These are phyloP conservation scores for Catenaria anguillulae DNA, from an alignment of 371 early-diverging fungal genomes.

Conservation along the genomic window DNA sequence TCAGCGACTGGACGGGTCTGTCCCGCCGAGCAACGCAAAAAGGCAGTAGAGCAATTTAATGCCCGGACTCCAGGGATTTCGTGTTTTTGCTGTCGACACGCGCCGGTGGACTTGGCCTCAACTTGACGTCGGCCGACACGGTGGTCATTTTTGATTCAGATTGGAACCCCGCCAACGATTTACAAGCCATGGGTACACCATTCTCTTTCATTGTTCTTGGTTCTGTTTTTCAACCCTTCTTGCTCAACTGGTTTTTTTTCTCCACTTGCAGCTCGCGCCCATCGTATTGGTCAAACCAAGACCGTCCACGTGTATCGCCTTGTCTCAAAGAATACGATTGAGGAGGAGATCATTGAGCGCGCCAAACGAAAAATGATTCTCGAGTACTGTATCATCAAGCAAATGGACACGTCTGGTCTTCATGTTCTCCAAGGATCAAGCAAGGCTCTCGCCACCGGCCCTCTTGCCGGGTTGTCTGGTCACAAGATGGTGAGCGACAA, in stretches of 20 bases:
- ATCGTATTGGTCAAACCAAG: constrained; percentile 89
- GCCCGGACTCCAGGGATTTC: constrained; percentile 46
- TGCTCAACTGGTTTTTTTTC: too few relatives aligned
- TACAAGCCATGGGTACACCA: constrained; percentile 85
- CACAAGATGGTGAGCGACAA: constrained; percentile 24
- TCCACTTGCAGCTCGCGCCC: too few relatives aligned
- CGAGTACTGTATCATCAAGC: constrained; percentile 92
- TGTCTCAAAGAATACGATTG: constrained; percentile 58
- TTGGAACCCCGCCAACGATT: constrained; percentile 84
- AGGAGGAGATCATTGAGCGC: constrained; percentile 64
- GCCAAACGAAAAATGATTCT: constrained; percentile 76
- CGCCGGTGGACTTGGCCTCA: constrained; percentile 91
- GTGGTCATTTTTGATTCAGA: constrained; percentile 90
- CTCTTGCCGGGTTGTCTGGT: constrained; percentile 9
- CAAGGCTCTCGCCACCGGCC: not conserved
- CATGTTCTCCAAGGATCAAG: constrained; percentile 28
- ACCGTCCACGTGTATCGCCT: constrained; percentile 71
- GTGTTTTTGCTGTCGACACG: constrained; percentile 74
- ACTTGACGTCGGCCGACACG: constrained; percentile 84
- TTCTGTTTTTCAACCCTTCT: too few relatives aligned
- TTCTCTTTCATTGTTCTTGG: too few relatives aligned
- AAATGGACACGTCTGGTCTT: constrained; percentile 91
- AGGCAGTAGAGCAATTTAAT: constrained; percentile 74
- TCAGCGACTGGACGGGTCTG: constrained; percentile 69
- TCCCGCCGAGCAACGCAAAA: too few relatives aligned